Percentiles rank a stretch among this genome's conserved stretches.
Conservation (phyloP, 208 protist genomes). For the Trypanosomatidae sp. region DNA sequence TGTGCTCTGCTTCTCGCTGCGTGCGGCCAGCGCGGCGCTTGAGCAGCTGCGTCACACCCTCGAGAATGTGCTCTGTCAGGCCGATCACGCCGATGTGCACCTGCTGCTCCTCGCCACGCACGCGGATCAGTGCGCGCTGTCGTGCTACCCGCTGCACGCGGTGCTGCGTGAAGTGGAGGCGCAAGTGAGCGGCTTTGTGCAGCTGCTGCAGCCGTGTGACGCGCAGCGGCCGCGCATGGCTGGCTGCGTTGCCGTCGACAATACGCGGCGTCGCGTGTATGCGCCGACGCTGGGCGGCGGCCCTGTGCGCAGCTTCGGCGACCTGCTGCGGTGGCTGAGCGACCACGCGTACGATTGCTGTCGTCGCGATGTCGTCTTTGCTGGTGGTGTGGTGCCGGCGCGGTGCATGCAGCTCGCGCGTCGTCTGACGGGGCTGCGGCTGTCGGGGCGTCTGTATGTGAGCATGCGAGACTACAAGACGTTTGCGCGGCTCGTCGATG, state of each 20-base stretch:
- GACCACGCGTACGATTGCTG: conserved; percentile 44
- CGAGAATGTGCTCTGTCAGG: conserved; percentile 58
- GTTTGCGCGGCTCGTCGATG: conserved; percentile 25
- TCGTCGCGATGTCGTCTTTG: conserved; percentile 50
- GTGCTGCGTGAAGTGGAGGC: conserved; percentile 36
- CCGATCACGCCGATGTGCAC: conserved; percentile 23
- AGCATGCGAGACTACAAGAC: conserved; percentile 39
- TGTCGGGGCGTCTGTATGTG: too few species aligned
- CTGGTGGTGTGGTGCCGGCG: conserved; percentile 39
- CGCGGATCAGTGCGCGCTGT: conserved; percentile 6
- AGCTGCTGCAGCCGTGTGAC: conserved; percentile 37
- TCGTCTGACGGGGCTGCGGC: conserved; percentile 14
- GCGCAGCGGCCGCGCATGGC: conserved; percentile 52
- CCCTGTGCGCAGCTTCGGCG: conserved; percentile 33
- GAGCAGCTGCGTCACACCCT: conserved; percentile 25
- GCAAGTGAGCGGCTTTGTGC: conserved; percentile 50
- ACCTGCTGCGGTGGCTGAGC: conserved; percentile 47
- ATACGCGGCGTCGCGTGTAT: conserved; percentile 29
- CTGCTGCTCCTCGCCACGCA: conserved; percentile 25
- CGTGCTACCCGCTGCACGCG: conserved; percentile 8
- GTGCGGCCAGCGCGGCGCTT: conserved; percentile 10
- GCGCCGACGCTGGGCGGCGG: conserved; percentile 13
- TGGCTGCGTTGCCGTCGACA: conserved; percentile 57
- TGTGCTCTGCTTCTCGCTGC: conserved; percentile 58
- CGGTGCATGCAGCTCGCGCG: conserved; percentile 17